Evolutionary conservation across 2,329 filamentous ascomycete genomes (phyloP), one percentile per base, ranked within the genome.

Genomic region (Phoma sp.): DNA sequence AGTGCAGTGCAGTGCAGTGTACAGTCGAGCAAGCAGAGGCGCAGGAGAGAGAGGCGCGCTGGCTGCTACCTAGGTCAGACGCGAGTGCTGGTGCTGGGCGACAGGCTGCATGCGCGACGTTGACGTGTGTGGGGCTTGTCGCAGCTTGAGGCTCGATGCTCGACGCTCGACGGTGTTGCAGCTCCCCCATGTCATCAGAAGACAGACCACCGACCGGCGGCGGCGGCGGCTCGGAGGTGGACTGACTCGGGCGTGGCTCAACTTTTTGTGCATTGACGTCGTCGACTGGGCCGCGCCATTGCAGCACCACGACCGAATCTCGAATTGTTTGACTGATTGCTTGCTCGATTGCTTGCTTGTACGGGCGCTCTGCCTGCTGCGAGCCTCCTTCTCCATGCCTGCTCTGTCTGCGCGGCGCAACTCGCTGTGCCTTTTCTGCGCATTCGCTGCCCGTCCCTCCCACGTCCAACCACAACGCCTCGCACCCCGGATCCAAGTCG

Each of bases 351-450:
- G 29, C 2, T 10, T 31, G 10, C 29, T 13, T 12, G 29, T 5
- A 13, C 4, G 29, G 29, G 36, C 37, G 39, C 21, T 31, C 10
- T 9, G 53, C 39, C 47, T 45, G 37, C 36, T 22, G 37, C 43
- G 13, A 32, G 22, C 7, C 21, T 25, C 21, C 21, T 40, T 25
- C 40, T 52, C 60, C 61, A 74, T 75, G 73, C 66, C 62, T 62
- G 55, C 58, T 21, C 57, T 62, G 57, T 54, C 66, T 22, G 50
- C 62, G 36, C 71, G 63, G 61, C 70, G 65, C 51, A 61, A 64
- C 25, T 66, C 69, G 64, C 63, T 70, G 61, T 79, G 77, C 73
- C 69, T 78, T 41, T 72, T 76, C 60, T 79, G 78, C 70, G 67
- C 73, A 47, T 70, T 74, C 56, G 69, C 72, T 37, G 21, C 36